A percentile compares a stretch with the other conserved stretches of the same genome.
These are phyloP conservation scores for Ophiosphaerella korrae DNA, from an alignment of 2,329 filamentous ascomycete genomes.

Conservation along the genomic window DNA sequence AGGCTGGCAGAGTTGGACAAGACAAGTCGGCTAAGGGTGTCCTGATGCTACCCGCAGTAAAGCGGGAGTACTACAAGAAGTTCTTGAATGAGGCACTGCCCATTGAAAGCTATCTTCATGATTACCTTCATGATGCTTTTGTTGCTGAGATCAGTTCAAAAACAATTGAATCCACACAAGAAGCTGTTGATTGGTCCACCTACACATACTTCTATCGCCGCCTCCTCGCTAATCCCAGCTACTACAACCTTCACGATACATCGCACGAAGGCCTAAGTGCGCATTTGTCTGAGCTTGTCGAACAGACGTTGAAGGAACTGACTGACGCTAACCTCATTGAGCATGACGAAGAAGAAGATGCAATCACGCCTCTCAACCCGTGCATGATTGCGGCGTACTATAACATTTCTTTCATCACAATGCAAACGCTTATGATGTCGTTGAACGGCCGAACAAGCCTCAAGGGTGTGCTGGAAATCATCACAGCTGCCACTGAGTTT, in stretches of 20 bases:
- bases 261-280: constrained; percentile 93
- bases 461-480: constrained; percentile 95
- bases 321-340: constrained; percentile 94
- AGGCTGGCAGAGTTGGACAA: constrained; percentile 77
- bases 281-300: constrained; percentile 92
- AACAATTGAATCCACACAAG: constrained; percentile 92
- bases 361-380: constrained; percentile 85
- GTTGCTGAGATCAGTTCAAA: constrained; percentile 96
- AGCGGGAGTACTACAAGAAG: constrained; percentile 98
- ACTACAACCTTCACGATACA: constrained; percentile 86
- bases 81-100: constrained; percentile 95
- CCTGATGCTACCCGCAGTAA: constrained; percentile 93
- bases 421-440: constrained; percentile 97
- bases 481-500: constrained; percentile 95
- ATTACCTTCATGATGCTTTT: constrained; percentile 92
- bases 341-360: constrained; percentile 85
- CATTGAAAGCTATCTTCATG: constrained; percentile 90
- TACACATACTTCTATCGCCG: constrained; percentile 98
- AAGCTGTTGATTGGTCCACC: constrained; percentile 97
- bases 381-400: constrained; percentile 99
- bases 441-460: constrained; percentile 88
- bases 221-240: constrained; percentile 92
- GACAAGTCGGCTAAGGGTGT: constrained; percentile 87
- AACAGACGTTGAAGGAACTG: constrained; percentile 88
- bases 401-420: constrained; percentile 98